Evolutionary conservation across 2,329 filamentous ascomycete species (phyloP).

Genomic region (Alternaria alternata): DNA sequence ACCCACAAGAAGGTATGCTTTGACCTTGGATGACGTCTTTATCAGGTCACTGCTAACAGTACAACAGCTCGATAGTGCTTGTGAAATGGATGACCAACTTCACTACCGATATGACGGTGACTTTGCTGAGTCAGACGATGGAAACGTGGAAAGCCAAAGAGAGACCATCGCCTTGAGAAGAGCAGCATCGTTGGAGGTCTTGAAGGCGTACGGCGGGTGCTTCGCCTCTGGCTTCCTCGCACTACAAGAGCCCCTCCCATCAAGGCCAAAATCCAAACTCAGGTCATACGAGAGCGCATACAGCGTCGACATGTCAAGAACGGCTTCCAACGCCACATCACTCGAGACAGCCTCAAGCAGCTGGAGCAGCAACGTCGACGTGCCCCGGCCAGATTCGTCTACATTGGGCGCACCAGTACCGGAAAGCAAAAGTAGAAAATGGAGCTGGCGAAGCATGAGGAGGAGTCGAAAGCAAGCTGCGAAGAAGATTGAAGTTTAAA

Average conservation of each 20-base stretch:
- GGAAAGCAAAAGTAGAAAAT: constrained; percentile 23
- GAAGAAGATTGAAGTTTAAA: constrained; percentile 7
- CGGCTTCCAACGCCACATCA: constrained; percentile 37
- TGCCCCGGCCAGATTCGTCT: constrained; percentile 44
- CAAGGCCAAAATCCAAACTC: constrained; percentile 28
- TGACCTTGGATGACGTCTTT: not conserved
- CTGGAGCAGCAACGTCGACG: constrained; percentile 26
- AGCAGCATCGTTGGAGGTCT: constrained; percentile 38
- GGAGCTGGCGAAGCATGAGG: constrained; percentile 35
- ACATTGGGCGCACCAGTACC: constrained; percentile 32
- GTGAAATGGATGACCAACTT: constrained; percentile 23
- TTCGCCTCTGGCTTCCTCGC: constrained; percentile 43
- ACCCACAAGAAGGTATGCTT: constrained; percentile 33
- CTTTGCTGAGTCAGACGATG: constrained; percentile 33
- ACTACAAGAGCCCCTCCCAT: constrained; percentile 34
- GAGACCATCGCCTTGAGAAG: constrained; percentile 32
- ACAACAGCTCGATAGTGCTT: constrained; percentile 13
- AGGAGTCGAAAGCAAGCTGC: constrained; percentile 23
- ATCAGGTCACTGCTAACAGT: constrained; percentile 14
- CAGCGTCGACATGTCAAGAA: constrained; percentile 31
- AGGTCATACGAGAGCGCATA: constrained; percentile 34
- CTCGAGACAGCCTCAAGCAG: constrained; percentile 20
- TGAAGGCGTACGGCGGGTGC: constrained; percentile 45
- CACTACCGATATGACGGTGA: constrained; percentile 32
- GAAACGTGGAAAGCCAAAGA: constrained; percentile 25